Conservation (phyloP, 345 rosid genomes). For the Lepidium sativum region DNA sequence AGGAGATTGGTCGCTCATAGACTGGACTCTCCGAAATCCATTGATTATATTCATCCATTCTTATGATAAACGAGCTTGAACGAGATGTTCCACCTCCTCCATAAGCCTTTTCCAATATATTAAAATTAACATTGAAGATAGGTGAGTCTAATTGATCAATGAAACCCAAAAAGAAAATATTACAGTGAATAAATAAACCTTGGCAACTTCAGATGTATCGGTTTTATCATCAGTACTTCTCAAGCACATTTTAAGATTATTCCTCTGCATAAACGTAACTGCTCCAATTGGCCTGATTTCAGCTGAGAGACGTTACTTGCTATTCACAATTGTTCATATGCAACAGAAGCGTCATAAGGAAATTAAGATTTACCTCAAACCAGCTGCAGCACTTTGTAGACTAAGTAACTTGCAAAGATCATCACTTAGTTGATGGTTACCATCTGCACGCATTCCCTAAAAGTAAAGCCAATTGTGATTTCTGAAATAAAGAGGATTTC, state of each 20-base stretch:
- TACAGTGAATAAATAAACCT: conserved; percentile 36
- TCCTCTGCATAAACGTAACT: conserved; percentile 61
- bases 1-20: not conserved
- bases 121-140: not conserved
- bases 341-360: not conserved
- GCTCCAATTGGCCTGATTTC: conserved; percentile 76
- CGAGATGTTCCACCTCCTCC: conserved; percentile 72
- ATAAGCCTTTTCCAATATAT: conserved; percentile 48
- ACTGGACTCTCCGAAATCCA: conserved; percentile 41
- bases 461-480: not conserved
- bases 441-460: conserved; percentile 81
- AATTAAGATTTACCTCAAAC: conserved; percentile 48
- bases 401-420: conserved; percentile 81
- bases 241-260: conserved; percentile 77
- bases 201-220: conserved; percentile 78
- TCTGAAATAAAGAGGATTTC: not conserved
- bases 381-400: conserved; percentile 59
- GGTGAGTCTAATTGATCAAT: not conserved
- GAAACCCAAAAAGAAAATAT: not conserved
- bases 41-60: conserved; percentile 79
- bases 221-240: conserved; percentile 56
- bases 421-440: conserved; percentile 46
- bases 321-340: not conserved
- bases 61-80: conserved; percentile 82
- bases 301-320: not conserved